Evolutionary conservation across 148 eudicot species (phyloP), one percentile per base, ranked within the genome.

Genomic region (Cornus florida): DNA sequence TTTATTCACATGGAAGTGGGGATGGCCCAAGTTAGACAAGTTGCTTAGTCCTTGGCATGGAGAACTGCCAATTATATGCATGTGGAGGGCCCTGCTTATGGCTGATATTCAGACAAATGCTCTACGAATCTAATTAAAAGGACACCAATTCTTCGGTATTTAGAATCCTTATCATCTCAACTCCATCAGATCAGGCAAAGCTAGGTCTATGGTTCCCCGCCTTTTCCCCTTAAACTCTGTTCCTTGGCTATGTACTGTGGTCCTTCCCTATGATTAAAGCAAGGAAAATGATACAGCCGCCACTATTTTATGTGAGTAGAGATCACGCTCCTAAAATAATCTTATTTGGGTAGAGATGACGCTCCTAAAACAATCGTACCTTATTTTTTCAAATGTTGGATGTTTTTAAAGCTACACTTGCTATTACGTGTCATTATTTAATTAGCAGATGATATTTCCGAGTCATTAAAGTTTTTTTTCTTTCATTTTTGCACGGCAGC

Each of bases 141-240:
- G 38, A 65, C 16, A 31, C 17, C 13, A 23, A 48, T 38, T 17
- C 80, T 73, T 78, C 59, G 35, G 68, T 74, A 72, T 71, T 71
- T 75, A 73, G 80, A 83, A 83, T 83, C 76, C 82, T 74, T 86
- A 72, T 80, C 81, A 78, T 67, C 69, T 73, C 79, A 24, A 48
- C 24, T 56, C 69, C 46, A 77, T 79, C 48, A 5, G 8, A 71
- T 79, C 69, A 53, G 23, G 50, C 35, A 77, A 79, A 80, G 71
- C 64, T 79, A 66, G 81, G 77, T 43, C 62, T 35, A 69, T 53
- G 71, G 56, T 75, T 50, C 60, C 50, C 66, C n/a, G 14, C 71
- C 39, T 71, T 50, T 46, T 68, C 22, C 13, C 50, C 64, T 57
- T 6, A 50, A 68, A 76, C 28, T 48, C 14, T 22, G 48, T 66